phyloP scores from a whole-genome alignment of 805 yeast species.

The Yamadazyma endophytica region DNA sequence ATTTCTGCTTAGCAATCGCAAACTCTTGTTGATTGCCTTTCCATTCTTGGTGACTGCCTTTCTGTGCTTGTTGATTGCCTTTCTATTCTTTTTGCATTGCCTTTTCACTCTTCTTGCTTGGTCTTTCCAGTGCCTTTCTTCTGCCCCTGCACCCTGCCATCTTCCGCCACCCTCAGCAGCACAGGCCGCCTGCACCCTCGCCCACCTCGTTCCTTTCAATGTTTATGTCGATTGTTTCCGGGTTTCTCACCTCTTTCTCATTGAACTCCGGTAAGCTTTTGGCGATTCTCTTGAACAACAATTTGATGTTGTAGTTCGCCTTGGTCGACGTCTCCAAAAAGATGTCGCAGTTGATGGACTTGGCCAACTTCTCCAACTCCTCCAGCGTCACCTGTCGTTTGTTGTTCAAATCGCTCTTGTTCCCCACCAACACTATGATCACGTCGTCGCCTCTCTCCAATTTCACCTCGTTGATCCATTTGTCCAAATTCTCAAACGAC shows the following conservation, averaged over 20 bases:
- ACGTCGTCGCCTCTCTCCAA: constrained; percentile 91
- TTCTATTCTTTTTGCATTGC: no score
- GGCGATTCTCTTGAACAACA: constrained; percentile 85
- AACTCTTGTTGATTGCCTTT: no score
- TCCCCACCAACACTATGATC: constrained; percentile 85
- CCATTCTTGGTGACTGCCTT: no score
- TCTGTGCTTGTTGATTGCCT: no score
- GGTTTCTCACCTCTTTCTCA: constrained; percentile 17
- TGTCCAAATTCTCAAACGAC: constrained; percentile 76
- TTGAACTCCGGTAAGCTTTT: constrained; percentile 79
- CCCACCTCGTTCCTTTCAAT: constrained; percentile 28
- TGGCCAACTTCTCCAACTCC: constrained; percentile 79
- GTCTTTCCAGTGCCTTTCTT: no score
- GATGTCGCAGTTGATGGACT: constrained; percentile 63
- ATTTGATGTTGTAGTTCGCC: constrained; percentile 90
- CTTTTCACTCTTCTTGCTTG: no score
- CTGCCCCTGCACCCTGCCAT: no score
- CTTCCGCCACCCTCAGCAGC: no score
- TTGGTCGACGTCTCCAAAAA: constrained; percentile 93
- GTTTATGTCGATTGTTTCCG: constrained; percentile 37
- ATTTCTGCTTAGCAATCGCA: no score
- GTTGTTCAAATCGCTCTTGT: constrained; percentile 77
- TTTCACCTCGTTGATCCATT: constrained; percentile 94
- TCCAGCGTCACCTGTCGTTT: constrained; percentile 77
- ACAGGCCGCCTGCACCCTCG: no score